Evolutionary conservation across 257 asterid genomes (phyloP), one percentile per base, ranked within the genome.

Genomic region (Plantago elongata): DNA sequence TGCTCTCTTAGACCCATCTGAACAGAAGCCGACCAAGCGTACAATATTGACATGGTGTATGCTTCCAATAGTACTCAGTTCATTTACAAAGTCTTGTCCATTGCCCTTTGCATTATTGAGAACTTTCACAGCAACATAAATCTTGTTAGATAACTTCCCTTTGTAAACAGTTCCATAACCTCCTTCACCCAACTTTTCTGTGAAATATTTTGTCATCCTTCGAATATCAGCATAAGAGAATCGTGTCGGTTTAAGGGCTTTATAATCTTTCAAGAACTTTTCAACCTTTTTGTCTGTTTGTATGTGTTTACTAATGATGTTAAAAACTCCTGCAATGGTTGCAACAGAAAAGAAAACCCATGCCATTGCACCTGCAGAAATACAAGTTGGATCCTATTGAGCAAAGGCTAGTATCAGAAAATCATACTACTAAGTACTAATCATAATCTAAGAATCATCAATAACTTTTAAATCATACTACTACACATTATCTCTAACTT

Each of bases 11-110:
- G 4, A 10, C 3, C 54, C 54, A n/a, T 49, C 54, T 49, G 54
- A 16, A 49, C 54, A 49, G n/a, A 5, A 49, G 22, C 54, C 54
- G 3, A 49, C 54, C 54, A 49, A 49, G 22, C 54, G 54, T 49
- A 49, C 54, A 3, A 49, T 18, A 49, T 49, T 49, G 54, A 49
- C 54, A 18, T n/a, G 54, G 54, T 49, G 54, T 49, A 47, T 47
- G n/a, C 52, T 47, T 6, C 52, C 52, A 6, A 45, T 45, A 4
- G 12, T 45, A 45, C 49, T 10, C 3, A 45, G 11, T 9, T 45
- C 49, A 10, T 45, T 45, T 45, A 45, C 49, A 13, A 45, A 45
- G 5, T 45, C 49, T 13, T 45, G 4, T 45, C 52, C 52, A 1
- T 47, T 13, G 5, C 52, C 52, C 54, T 49, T 49, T 49, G 54